These are phyloP conservation scores for Candida adriatica DNA, from an alignment of 805 yeast species.

Conservation along the genomic window DNA sequence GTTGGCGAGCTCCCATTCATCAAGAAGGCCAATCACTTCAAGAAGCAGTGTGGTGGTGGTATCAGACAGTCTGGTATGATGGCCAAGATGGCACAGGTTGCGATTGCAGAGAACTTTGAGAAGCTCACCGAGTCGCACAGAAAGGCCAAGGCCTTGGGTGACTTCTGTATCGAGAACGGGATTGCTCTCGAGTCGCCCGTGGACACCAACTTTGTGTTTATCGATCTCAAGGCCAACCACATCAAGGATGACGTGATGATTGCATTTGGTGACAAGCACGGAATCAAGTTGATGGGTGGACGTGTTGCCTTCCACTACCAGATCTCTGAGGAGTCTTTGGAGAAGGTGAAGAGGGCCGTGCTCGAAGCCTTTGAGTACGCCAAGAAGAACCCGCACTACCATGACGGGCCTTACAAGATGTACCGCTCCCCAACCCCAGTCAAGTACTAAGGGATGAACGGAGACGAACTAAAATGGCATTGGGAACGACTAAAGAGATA, in stretches of 20 bases:
- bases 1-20: constrained; percentile 61
- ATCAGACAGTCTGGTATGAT: constrained; percentile 82
- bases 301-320: constrained; percentile 81
- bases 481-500: constrained; percentile 4
- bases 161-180: constrained; percentile 43
- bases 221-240: constrained; percentile 41
- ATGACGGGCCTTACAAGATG: constrained; percentile 41
- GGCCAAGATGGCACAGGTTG: constrained; percentile 69
- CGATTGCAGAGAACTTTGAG: constrained; percentile 62
- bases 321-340: constrained; percentile 46
- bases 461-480: constrained; percentile 21
- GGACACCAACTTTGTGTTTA: constrained; percentile 77
- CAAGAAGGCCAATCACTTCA: constrained; percentile 72
- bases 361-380: constrained; percentile 52
- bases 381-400: constrained; percentile 42
- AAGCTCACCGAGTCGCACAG: constrained; percentile 41
- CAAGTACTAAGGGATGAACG: constrained; percentile 17
- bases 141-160: constrained; percentile 44
- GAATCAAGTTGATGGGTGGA: constrained; percentile 55
- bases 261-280: constrained; percentile 46
- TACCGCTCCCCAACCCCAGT: constrained; percentile 35
- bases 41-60: constrained; percentile 93
- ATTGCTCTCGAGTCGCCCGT: constrained; percentile 61
- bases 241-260: constrained; percentile 51
- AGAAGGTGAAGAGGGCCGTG: constrained; percentile 49